Evolutionary conservation across 2,329 filamentous ascomycete genomes (phyloP), one percentile per base, ranked within the genome.

Genomic region (Cordyceps fumosorosea): DNA sequence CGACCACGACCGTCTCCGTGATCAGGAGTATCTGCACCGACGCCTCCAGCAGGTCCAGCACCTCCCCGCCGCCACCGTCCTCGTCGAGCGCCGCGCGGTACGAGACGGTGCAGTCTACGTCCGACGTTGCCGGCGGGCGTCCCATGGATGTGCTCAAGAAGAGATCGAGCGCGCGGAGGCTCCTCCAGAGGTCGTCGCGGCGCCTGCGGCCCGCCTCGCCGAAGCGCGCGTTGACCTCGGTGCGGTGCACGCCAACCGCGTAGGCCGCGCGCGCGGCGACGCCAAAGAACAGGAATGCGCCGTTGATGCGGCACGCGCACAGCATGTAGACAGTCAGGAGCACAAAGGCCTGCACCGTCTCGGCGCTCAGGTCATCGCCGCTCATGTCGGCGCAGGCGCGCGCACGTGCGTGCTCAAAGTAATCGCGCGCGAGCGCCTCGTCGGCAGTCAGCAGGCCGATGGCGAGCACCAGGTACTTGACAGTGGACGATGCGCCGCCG

Each of bases 121-220:
- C 81, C 0, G 80, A 82, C 0, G 80, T 80, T 0, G 80, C 78
- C 0, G 81, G 81, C 0, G 81, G 81, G 0, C 81, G 74, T 3
- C 81, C 81, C 80, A 83, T 83, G 1, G 79, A 81, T 3, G 77
- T 78, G 66, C 79, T 82, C 0, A 84, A 72, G 62, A 81, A 83
- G 0, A 84, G 68, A 63, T 84, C 81, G 7, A 84, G 71, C 0
- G 81, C 72, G 1, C 81, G 75, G 4, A 84, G 68, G 62, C 80
- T 83, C 68, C 81, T 82, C 81, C 81, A 84, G 1, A 84, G 69
- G 3, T 79, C 74, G 62, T 83, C 80, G 63, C 81, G 70, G 64
- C 78, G 78, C 0, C 71, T 70, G 42, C 78, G 77, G 0, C 76
- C 68, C 0, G 77, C 75, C 0, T 72, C 65, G 0, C 79, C 81